Evolutionary conservation across 306 rosid species (phyloP), one percentile per base, ranked within the genome.

Genomic region (Luffa acutangula): DNA sequence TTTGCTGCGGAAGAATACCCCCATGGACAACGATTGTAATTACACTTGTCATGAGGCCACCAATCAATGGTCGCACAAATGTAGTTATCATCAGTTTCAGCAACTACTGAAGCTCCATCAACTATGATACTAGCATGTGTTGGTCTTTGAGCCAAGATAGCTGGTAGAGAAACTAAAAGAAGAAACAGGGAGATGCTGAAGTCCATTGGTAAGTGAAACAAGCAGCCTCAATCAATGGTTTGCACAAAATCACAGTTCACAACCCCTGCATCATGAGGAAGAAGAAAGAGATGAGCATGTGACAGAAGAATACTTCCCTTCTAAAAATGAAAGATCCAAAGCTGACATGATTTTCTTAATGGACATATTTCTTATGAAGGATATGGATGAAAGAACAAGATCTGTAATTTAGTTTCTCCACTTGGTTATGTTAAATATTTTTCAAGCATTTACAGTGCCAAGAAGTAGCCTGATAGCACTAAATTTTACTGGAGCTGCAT

Each of bases 1-100:
- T 93, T 95, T 34, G 36, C 46, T 5, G 73, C 88, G 63, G 99
- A 93, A 25, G 99, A 76, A 77, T 87, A 36, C 31, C 91, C 97
- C 99, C 99, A 95, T 6, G 97, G 94, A 82, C 99, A 95, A 34
- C 87, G 86, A 84, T 84, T 86, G 84, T 95, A 95, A 85, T 91
- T 83, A 43, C 99, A 95, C 84, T 95, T 95, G 42, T 91, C 93
- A 74, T 86, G 90, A 80, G 93, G 93, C 99, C 99, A 95, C 99
- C 97, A 95, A 90, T 95, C 99, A 84, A 95, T 81, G 74, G 99
- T 95, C 66, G 99, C 99, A 89, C 99, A 95, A 60, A 95, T 81
- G 71, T 86, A 95, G 80, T 89, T 90, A 34, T 87, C 88, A 85
- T 93, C 99, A 64, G 84, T 84, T 75, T 85, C 89, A 48, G 91